These are phyloP conservation scores for Chenopodium formosanum DNA, from an alignment of 148 eudicot genomes.

Conservation along the genomic window DNA sequence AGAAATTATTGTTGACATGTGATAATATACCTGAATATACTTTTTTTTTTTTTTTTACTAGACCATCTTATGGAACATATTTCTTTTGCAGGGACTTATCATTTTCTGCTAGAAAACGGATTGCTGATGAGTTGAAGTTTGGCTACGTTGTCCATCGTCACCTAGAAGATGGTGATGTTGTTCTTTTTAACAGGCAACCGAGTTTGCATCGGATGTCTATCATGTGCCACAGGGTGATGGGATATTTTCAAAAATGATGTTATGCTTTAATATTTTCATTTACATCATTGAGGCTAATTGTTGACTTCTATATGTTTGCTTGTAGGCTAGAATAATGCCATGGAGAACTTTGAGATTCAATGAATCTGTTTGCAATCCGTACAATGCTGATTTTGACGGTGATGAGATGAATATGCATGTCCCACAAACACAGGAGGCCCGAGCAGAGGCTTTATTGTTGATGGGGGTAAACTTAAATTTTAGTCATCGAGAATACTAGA, in stretches of 20 bases:
- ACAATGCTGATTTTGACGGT: conserved; percentile 99
- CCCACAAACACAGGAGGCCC: conserved; percentile 97
- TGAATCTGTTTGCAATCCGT: conserved; percentile 98
- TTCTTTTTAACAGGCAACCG: conserved; percentile 96
- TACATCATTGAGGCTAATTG: background rate
- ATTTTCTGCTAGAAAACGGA: conserved; percentile 56
- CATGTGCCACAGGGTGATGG: conserved; percentile 88
- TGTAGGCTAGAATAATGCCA: conserved; percentile 96
- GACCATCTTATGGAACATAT: background rate
- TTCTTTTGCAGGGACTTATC: conserved; percentile 57
- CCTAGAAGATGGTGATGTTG: conserved; percentile 90
- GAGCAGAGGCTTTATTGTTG: conserved; percentile 82
- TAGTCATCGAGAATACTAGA: background rate
- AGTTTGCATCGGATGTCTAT: conserved; percentile 99
- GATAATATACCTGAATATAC: background rate
- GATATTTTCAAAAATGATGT: conserved; percentile 1
- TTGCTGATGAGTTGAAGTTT: conserved; percentile 80
- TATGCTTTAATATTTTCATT: background rate
- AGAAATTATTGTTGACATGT: conserved; percentile 17
- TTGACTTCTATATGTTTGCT: conserved; percentile 20
- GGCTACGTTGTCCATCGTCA: conserved; percentile 89
- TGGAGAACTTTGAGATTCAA: conserved; percentile 99
- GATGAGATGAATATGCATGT: conserved; percentile 99
- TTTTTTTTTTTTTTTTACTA: background rate
- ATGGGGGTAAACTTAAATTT: conserved; percentile 75